Percentiles rank a stretch among this genome's conserved stretches.
Evolutionary conservation across 1,284 basidiomycete species (phyloP).

Genomic region (Heterobasidion occidentale): DNA sequence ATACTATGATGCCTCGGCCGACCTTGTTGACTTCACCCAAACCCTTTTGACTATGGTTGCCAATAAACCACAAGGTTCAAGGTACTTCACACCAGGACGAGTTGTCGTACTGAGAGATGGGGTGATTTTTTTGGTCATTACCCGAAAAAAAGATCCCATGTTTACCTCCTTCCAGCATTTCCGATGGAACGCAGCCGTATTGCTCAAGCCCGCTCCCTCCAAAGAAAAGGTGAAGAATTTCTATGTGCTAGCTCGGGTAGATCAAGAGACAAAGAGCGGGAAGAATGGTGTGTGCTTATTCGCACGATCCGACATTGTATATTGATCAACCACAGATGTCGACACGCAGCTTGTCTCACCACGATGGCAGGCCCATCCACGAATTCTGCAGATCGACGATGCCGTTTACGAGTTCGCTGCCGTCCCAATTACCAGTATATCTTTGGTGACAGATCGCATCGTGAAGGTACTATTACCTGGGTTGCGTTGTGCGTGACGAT

Average conservation of each 20-base stretch:
- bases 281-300: conserved; percentile 37
- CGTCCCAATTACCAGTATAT: conserved; percentile 72
- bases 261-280: conserved; percentile 49
- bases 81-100: conserved; percentile 67
- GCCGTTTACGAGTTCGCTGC: conserved; percentile 65
- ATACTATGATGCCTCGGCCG: conserved; percentile 73
- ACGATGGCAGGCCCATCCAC: conserved; percentile 60
- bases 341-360: conserved; percentile 61
- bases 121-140: conserved; percentile 32
- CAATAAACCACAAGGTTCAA: conserved; percentile 58
- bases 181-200: conserved; percentile 62
- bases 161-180: conserved; percentile 59
- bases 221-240: conserved; percentile 50
- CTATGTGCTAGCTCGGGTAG: conserved; percentile 72
- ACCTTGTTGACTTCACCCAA: conserved; percentile 63
- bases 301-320: background rate
- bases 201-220: conserved; percentile 66
- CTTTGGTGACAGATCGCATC: conserved; percentile 61
- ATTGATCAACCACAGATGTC: conserved; percentile 37
- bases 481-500: background rate
- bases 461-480: conserved; percentile 53
- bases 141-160: background rate
- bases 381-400: conserved; percentile 37
- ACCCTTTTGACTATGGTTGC: conserved; percentile 60
- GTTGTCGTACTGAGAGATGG: conserved; percentile 81